Percentiles rank a stretch among this genome's conserved stretches.
Evolutionary conservation across 768 basidiomycete genomes (phyloP).

Genomic region (Suillus sp.): DNA sequence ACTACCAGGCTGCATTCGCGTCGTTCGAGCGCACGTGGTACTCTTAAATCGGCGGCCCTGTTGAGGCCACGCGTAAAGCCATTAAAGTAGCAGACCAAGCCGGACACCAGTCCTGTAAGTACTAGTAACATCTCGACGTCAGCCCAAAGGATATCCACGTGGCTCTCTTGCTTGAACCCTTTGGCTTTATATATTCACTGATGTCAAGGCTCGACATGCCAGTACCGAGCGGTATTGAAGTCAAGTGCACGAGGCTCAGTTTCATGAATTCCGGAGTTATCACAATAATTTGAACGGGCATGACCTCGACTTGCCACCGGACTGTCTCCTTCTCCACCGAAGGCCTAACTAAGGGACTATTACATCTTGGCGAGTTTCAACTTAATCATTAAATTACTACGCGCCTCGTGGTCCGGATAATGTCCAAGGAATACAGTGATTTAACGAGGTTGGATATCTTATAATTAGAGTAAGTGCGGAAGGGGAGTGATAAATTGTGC

Average conservation of each 20-base stretch:
- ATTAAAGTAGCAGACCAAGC: conserved; percentile 55
- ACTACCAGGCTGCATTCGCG: conserved; percentile 64
- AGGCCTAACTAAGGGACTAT: background rate
- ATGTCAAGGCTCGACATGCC: too few relatives aligned
- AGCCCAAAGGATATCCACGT: conserved; percentile 41
- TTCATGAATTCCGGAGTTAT: background rate
- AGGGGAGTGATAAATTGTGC: background rate
- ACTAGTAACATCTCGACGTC: conserved; percentile 23
- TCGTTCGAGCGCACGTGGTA: conserved; percentile 47
- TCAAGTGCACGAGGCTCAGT: background rate
- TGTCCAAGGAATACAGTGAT: conserved; percentile 9
- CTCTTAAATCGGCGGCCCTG: too few relatives aligned
- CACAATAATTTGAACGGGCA: too few relatives aligned
- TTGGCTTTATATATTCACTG: conserved; percentile 55
- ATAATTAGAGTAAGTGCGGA: conserved; percentile 4
- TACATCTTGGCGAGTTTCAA: background rate
- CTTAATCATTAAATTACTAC: background rate
- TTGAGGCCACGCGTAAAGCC: conserved; percentile 47
- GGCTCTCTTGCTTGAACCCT: conserved; percentile 71
- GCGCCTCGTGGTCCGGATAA: background rate
- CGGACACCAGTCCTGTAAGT: conserved; percentile 35
- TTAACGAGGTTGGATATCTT: background rate
- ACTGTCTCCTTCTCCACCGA: background rate
- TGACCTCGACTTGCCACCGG: too few relatives aligned
- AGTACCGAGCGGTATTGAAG: background rate